Evolutionary conservation across 169 alveolate genomes (phyloP).

Genomic region (Cryptosporidium xiaoi): DNA sequence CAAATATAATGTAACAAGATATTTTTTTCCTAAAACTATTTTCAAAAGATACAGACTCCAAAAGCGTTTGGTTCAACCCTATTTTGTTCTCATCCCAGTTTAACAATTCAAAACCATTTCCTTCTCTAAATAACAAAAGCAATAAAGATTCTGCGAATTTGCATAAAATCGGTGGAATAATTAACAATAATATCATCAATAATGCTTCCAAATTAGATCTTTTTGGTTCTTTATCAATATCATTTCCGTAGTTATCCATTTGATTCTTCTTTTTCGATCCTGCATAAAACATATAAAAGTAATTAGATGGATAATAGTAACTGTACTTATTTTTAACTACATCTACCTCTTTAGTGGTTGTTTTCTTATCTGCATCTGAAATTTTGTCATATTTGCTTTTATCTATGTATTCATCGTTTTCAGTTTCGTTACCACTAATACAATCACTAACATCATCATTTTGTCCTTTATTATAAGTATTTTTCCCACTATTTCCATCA

Average conservation of each 20-base stretch:
- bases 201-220: slow-evolving; percentile 10
- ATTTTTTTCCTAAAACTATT: no score
- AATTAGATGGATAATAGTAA: slow-evolving; percentile 24
- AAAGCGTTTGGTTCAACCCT: neutral
- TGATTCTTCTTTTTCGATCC: slow-evolving; percentile 12
- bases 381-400: neutral
- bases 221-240: neutral
- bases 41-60: neutral
- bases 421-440: neutral
- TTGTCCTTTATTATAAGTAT: neutral
- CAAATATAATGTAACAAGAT: neutral
- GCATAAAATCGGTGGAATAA: slow-evolving; percentile 29
- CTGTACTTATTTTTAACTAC: slow-evolving; percentile 31
- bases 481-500: neutral
- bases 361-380: neutral
- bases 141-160: slow-evolving; percentile 32
- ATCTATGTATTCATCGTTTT: neutral
- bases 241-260: neutral
- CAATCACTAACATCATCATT: neutral
- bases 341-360: slow-evolving; percentile 6
- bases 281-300: slow-evolving; percentile 40
- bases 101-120: neutral
- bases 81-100: neutral
- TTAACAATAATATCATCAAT: neutral
- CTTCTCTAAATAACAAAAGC: neutral